A percentile compares a stretch with the other conserved stretches of the same genome.
Evolutionary conservation across 305 asterid genomes (phyloP).

Genomic region (Fraxinus platypoda): DNA sequence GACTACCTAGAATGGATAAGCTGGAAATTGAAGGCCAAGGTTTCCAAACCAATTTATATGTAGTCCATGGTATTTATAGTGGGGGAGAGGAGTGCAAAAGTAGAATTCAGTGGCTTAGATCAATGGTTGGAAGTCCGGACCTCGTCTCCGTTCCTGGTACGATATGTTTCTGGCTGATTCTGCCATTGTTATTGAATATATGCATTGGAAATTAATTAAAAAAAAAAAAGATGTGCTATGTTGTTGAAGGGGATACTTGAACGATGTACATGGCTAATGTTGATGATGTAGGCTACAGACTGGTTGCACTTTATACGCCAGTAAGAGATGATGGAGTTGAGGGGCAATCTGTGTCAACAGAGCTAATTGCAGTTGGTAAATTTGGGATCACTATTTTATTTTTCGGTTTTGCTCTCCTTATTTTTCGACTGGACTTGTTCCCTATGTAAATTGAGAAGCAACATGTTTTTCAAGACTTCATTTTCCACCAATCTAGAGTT

Average conservation of each 20-base stretch:
- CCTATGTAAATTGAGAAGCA: neutral
- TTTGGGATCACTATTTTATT: conserved; percentile 7
- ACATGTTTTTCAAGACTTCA: neutral
- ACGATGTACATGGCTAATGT: conserved; percentile 98
- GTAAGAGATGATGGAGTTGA: conserved; percentile 94
- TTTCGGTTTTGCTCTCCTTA: neutral
- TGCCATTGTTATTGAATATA: neutral
- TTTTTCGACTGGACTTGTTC: neutral
- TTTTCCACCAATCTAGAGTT: neutral
- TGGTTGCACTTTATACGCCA: conserved; percentile 88
- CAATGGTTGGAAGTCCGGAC: too few species aligned
- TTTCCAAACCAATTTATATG: too few species aligned
- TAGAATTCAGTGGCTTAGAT: too few species aligned
- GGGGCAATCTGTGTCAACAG: conserved; percentile 96
- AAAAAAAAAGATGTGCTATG: neutral
- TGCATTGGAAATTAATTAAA: neutral
- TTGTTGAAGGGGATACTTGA: conserved; percentile 87
- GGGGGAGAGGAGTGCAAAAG: too few species aligned
- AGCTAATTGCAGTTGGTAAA: conserved; percentile 87
- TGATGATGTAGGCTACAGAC: conserved; percentile 94
- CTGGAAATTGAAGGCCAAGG: too few species aligned
- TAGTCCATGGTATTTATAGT: too few species aligned
- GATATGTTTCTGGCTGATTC: conserved; percentile 8
- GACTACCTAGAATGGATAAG: too few species aligned
- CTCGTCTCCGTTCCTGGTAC: too few species aligned